phyloP scores from a whole-genome alignment of 2,329 filamentous ascomycete genomes.

The Alternaria longipes region DNA sequence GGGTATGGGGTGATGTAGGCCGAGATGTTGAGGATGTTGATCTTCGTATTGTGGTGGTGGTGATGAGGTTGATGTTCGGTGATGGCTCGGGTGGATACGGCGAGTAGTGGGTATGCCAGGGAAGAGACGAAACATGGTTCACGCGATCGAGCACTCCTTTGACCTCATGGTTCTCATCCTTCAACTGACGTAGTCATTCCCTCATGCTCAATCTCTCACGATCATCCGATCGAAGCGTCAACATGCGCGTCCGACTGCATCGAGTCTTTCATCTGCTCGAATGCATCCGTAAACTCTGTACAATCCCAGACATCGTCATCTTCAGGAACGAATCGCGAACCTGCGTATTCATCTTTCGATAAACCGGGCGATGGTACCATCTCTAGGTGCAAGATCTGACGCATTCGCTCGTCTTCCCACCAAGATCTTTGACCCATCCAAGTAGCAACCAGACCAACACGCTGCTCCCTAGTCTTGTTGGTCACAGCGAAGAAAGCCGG shows the following conservation, averaged over 20 bases:
- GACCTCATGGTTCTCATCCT: neutral
- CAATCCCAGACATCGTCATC: conserved; percentile 39
- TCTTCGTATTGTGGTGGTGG: neutral
- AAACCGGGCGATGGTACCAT: conserved; percentile 26
- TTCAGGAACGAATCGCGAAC: conserved; percentile 31
- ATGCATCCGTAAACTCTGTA: conserved; percentile 37
- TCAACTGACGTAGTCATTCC: neutral
- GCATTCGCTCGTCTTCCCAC: conserved; percentile 31
- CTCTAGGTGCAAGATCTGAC: conserved; percentile 36
- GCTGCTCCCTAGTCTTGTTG: conserved; percentile 38
- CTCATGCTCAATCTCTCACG: neutral
- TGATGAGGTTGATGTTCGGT: neutral
- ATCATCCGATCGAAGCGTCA: neutral
- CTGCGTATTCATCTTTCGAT: conserved; percentile 28
- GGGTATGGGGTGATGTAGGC: neutral
- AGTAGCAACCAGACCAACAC: conserved; percentile 34
- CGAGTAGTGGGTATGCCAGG: neutral
- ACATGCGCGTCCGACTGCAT: neutral
- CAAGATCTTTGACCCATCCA: conserved; percentile 39
- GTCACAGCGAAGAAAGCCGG: conserved; percentile 38
- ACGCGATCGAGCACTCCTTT: neutral
- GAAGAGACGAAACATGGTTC: neutral
- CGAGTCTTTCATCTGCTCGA: conserved; percentile 25
- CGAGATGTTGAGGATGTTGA: neutral
- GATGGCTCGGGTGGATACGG: neutral